phyloP scores from a whole-genome alignment of 2,329 filamentous ascomycete genomes.

The Fusarium odoratissimum region DNA sequence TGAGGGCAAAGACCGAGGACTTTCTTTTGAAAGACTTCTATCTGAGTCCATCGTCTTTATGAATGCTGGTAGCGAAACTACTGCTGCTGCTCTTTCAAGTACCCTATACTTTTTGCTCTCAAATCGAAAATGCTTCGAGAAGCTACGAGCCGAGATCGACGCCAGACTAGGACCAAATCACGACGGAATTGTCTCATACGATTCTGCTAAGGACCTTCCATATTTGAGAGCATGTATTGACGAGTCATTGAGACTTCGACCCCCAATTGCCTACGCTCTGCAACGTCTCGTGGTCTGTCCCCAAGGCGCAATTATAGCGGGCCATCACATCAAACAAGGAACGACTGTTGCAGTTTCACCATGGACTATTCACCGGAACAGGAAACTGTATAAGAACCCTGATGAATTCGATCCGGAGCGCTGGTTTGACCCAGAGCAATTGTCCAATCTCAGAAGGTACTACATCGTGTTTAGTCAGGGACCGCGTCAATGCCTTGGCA shows the following conservation, averaged over 20 bases:
- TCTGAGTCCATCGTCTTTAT: neutral
- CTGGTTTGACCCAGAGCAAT: neutral
- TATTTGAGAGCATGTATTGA: neutral
- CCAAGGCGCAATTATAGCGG: neutral
- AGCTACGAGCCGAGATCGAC: neutral
- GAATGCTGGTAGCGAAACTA: neutral
- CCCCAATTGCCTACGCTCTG: neutral
- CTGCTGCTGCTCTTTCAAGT: neutral
- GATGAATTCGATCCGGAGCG: neutral
- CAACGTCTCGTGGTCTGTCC: neutral
- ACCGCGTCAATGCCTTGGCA: neutral
- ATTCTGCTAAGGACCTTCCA: neutral
- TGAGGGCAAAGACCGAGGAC: fast-evolving
- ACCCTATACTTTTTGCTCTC: neutral
- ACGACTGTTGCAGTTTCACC: neutral
- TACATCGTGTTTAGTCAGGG: neutral
- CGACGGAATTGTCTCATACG: neutral
- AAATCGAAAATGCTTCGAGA: neutral
- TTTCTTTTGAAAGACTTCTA: neutral
- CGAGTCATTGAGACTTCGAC: neutral
- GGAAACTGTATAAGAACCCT: neutral
- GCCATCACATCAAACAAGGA: neutral
- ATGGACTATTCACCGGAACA: neutral
- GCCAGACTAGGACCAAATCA: neutral
- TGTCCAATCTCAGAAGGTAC: neutral